Percentiles rank a stretch among this genome's conserved stretches.
Evolutionary conservation across 352 stramenopile genomes (phyloP).

Genomic region (Phytophthora pluvialis): DNA sequence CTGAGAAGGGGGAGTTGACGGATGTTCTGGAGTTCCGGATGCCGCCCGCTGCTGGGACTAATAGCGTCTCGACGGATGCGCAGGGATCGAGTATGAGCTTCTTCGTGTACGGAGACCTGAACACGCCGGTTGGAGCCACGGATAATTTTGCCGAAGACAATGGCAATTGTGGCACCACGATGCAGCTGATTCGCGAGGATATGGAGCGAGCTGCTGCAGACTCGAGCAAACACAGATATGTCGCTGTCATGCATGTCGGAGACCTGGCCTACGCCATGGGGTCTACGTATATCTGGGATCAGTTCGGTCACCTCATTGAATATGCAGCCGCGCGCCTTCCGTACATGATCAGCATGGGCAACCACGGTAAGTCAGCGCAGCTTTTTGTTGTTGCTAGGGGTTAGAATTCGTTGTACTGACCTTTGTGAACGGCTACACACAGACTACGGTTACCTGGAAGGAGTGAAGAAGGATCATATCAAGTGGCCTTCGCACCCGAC

Average conservation of each 20-base stretch:
- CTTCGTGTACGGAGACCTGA: conserved; percentile 82
- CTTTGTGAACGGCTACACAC: not conserved
- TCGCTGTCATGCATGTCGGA: conserved; percentile 81
- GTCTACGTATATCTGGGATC: conserved; percentile 84
- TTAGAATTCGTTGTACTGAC: not conserved
- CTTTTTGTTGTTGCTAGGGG: not conserved
- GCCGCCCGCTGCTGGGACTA: conserved; percentile 32
- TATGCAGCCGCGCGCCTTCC: conserved; percentile 72
- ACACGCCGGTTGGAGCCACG: conserved; percentile 28
- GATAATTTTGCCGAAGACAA: conserved; percentile 40
- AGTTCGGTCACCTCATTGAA: conserved; percentile 85
- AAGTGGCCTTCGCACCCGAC: conserved; percentile 39
- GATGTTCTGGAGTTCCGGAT: conserved; percentile 41
- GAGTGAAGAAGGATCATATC: conserved; percentile 29
- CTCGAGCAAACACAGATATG: conserved; percentile 52
- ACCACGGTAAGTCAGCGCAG: conserved; percentile 40
- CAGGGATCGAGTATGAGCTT: conserved; percentile 56
- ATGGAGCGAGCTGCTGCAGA: conserved; percentile 37
- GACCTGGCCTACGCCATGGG: conserved; percentile 81
- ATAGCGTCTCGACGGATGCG: conserved; percentile 22
- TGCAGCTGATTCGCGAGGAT: conserved; percentile 43
- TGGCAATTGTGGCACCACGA: conserved; percentile 45
- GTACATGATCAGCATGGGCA: conserved; percentile 76
- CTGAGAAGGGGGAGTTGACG: conserved; percentile 34
- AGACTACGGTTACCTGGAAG: conserved; percentile 60